Evolutionary conservation across 176 grass and related monocot genomes (phyloP), one percentile per base, ranked within the genome.

Genomic region (Oryza australiensis): DNA sequence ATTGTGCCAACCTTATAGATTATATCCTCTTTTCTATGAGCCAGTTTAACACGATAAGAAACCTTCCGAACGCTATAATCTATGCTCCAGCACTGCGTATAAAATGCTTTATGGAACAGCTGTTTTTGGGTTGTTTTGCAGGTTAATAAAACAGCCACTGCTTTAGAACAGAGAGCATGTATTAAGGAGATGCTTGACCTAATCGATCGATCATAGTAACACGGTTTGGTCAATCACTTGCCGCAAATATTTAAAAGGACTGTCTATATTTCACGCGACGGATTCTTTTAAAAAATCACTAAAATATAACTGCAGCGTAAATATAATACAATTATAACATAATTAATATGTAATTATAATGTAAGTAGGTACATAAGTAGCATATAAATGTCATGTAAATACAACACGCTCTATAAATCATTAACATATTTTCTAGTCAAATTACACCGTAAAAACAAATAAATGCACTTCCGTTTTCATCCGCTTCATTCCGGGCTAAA

Each of bases 11-110:
- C 12, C 9, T n/a, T 20, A 3, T 16, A 48, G 51, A 55, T 9
- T 37, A 83, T 14, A 75, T 55, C 43, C 5, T 27, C 29, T n/a
- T 30, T 75, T 57, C 13, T 22, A 40, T 0, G 49, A 75, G 62
- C 15, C 27, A 40, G 26, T 33, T 68, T 16, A 62, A 84, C 82
- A 84, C 62, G 82, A 75, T 66, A 84, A 75, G 82, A 66, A 75
- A 76, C 45, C 1, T 30, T 26, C 62, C 46, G 45, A 41, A 30
- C 23, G 12, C 3, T 29, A 29, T 55, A 28, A 7, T 82, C 62
- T 82, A 82, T 63, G 34, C 5, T 45, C 68, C 80, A 81, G 3
- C 79, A 60, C 16, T 49, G 49, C 24, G 26, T 70, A 38, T 15
- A 48, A 24, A 73, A 83, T 3, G 0, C 12, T 18, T 16, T 64